Evolutionary conservation across 2,329 filamentous ascomycete genomes (phyloP).

Genomic region (Aspergillus alliaceus): DNA sequence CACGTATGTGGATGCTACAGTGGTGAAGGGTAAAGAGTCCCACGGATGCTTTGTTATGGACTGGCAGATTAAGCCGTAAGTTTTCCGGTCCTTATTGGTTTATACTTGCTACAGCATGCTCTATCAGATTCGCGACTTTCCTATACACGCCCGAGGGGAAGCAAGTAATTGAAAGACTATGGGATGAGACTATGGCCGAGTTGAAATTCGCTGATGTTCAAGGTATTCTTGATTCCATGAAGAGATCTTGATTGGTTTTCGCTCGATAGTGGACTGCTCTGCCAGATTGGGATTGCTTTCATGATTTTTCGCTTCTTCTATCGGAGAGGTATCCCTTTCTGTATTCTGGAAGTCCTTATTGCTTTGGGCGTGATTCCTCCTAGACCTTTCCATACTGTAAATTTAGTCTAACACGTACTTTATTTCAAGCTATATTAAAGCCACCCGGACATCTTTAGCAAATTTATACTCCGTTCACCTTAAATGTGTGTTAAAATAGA

Average conservation of each 20-base stretch:
- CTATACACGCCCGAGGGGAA: slow-evolving; percentile 38
- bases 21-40: slow-evolving; percentile 49
- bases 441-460: no score
- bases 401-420: no score
- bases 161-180: slow-evolving; percentile 37
- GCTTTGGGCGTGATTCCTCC: no score
- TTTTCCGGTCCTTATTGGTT: not conserved
- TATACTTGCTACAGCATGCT: not conserved
- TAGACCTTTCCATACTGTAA: no score
- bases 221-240: slow-evolving; percentile 2
- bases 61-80: slow-evolving; percentile 2
- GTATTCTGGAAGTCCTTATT: no score
- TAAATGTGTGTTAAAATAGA: not conserved
- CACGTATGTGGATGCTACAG: slow-evolving; percentile 49
- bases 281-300: no score
- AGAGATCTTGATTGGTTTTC: not conserved
- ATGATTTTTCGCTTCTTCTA: no score
- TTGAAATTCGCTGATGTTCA: slow-evolving; percentile 19
- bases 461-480: not conserved
- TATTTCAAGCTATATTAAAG: no score
- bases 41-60: slow-evolving; percentile 51
- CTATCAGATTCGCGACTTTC: slow-evolving; percentile 5
- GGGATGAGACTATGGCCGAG: slow-evolving; percentile 30
- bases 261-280: no score
- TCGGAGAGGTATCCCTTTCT: no score